A percentile compares a stretch with the other conserved stretches of the same genome.
Evolutionary conservation across 345 rosid genomes (phyloP).

Genomic region (Brassica incana): DNA sequence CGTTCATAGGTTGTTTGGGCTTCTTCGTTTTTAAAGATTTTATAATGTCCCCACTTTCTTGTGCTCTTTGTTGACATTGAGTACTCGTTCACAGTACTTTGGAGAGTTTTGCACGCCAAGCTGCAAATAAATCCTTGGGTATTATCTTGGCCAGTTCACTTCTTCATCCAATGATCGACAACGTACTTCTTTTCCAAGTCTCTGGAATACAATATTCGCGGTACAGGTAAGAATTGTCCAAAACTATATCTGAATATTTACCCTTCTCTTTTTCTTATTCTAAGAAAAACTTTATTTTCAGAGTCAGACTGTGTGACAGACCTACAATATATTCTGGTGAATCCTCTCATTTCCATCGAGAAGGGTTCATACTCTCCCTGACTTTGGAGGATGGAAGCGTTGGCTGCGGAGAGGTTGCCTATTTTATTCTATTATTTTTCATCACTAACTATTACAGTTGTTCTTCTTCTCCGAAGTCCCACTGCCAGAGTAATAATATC

Average conservation of each 20-base stretch:
- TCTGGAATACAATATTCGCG: slow-evolving; percentile 57
- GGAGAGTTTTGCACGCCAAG: slow-evolving; percentile 58
- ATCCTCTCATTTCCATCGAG: slow-evolving; percentile 47
- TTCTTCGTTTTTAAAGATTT: not conserved
- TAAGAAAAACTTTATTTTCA: slow-evolving; percentile 40
- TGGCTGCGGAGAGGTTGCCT: slow-evolving; percentile 89
- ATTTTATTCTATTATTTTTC: slow-evolving; percentile 1
- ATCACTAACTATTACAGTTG: slow-evolving; percentile 2
- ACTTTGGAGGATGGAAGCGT: slow-evolving; percentile 79
- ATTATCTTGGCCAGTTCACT: slow-evolving; percentile 47
- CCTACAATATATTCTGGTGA: slow-evolving; percentile 58
- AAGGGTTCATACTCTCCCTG: slow-evolving; percentile 78
- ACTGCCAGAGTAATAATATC: not conserved
- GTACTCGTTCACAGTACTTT: slow-evolving; percentile 52
- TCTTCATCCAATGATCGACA: slow-evolving; percentile 40
- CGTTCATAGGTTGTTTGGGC: slow-evolving; percentile 65
- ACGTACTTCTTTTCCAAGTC: slow-evolving; percentile 46
- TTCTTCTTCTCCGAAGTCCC: slow-evolving; percentile 1
- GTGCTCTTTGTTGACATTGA: slow-evolving; percentile 41
- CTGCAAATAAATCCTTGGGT: slow-evolving; percentile 53
- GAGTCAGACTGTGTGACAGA: slow-evolving; percentile 69
- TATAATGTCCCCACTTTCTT: slow-evolving; percentile 2
- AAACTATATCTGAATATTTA: not conserved
- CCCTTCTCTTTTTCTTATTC: not conserved
- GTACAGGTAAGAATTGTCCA: slow-evolving; percentile 56